phyloP scores from a whole-genome alignment of 192 early-diverging fungal species.

The Coemansia sp. region DNA sequence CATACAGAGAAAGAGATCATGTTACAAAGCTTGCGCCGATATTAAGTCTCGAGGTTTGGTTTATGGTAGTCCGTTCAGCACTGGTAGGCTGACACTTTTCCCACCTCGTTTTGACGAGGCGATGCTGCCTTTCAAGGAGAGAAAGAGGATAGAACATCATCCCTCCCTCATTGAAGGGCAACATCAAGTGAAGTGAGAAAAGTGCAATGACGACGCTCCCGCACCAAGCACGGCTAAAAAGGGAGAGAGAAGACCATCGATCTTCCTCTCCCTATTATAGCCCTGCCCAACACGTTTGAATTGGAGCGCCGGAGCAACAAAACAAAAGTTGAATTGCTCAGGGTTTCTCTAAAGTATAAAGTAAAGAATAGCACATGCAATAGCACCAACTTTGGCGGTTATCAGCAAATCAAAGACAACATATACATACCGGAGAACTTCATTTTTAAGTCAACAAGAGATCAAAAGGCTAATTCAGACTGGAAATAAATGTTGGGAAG shows the following conservation, averaged over 20 bases:
- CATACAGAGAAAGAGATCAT: slow-evolving; percentile 17
- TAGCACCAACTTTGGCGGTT: background rate
- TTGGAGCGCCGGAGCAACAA: slow-evolving; percentile 32
- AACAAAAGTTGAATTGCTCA: slow-evolving; percentile 4
- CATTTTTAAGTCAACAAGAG: slow-evolving; percentile 33
- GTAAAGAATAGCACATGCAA: background rate
- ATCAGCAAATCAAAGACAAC: background rate
- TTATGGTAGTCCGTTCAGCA: slow-evolving; percentile 43
- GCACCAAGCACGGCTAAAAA: background rate
- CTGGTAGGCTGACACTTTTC: slow-evolving; percentile 50
- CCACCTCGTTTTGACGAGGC: slow-evolving; percentile 16
- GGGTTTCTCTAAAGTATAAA: slow-evolving; percentile 3
- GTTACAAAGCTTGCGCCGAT: slow-evolving; percentile 16
- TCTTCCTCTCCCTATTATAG: background rate
- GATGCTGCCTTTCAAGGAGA: background rate
- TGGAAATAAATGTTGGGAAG: slow-evolving; percentile 35
- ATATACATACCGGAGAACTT: slow-evolving; percentile 54
- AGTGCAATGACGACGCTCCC: slow-evolving; percentile 53
- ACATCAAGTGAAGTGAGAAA: slow-evolving; percentile 9
- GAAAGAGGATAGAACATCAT: background rate
- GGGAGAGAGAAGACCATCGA: background rate
- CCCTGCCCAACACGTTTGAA: slow-evolving; percentile 7
- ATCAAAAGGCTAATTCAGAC: slow-evolving; percentile 22
- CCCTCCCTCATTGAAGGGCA: background rate
- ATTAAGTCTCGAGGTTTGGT: slow-evolving; percentile 8